Base-by-base conservation (phyloP, 352 stramenopile genomes). In the Phytophthora boehmeriae region DNA sequence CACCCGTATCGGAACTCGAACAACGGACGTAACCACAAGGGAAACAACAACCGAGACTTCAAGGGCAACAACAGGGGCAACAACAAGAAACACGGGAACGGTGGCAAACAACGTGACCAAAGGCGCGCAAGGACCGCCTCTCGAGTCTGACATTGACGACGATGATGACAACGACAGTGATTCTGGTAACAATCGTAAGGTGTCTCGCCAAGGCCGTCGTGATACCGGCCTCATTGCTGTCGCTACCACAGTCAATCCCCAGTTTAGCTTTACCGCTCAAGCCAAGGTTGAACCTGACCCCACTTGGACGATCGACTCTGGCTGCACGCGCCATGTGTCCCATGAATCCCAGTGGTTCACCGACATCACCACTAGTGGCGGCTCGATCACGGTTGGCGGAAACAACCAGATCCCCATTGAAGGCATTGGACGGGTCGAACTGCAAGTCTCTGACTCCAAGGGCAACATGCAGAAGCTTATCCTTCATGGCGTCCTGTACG, bases 291-390 rank as follows among this genome's bases (percentile, higher is more conserved):
- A 11, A 6, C 14, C 43, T 14, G 48, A 55, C 27, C 5, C 34
- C 2, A 35, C 10, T 2, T 55, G 48, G 48, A 55, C 48, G 1
- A 22, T 55, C 34, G 48, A 55, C 34, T 55, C 48, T 46, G 48
- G 48, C 0, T 45, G 34, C 25, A 55, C 19, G 2, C 5, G 48
- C 14, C 48, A 46, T 5, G 34, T 46, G 5, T 45, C 48, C 0
- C 32, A 44, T 8, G 1, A 44, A 4, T 1, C n/a, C 0, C n/a
- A 44, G n/a, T n/a, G n/a, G n/a, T n/a, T n/a, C n/a, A n/a, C n/a
- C n/a, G n/a, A n/a, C n/a, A n/a, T n/a, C n/a, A n/a, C n/a, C n/a
- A n/a, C n/a, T n/a, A n/a, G n/a, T n/a, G n/a, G n/a, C n/a, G n/a
- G n/a, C n/a, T n/a, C n/a, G n/a, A n/a, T n/a, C n/a, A n/a, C n/a